Percentiles rank a stretch among this genome's conserved stretches.
Conservation (phyloP, 2,329 filamentous ascomycete genomes). For the Balansia obtecta region DNA sequence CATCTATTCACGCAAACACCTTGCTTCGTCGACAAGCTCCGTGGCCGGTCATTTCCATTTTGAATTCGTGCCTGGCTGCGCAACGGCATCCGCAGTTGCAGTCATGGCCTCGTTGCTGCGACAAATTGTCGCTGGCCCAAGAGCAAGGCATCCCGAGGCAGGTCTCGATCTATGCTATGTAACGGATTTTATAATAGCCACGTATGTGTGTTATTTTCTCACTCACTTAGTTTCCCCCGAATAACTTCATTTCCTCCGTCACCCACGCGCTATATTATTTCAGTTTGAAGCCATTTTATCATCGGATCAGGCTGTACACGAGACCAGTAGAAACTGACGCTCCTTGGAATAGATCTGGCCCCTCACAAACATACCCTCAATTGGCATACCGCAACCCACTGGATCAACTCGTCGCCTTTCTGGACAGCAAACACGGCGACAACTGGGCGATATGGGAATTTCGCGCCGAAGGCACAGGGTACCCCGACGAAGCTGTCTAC, state of each 20-base stretch:
- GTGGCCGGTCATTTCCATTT: no score
- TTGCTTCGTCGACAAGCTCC: no score
- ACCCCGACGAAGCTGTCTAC: conserved; percentile 83
- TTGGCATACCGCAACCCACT: conserved; percentile 90
- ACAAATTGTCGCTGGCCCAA: conserved; percentile 82
- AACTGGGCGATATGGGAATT: conserved; percentile 98
- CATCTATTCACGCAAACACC: no score
- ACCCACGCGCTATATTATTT: neutral
- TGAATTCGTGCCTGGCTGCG: no score
- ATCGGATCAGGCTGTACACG: neutral
- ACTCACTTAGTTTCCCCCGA: neutral
- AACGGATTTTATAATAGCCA: conserved; percentile 61
- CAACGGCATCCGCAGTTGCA: neutral
- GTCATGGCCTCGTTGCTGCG: conserved; percentile 66
- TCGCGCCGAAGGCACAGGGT: conserved; percentile 88
- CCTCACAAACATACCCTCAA: conserved; percentile 78
- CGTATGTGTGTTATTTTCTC: conserved; percentile 26
- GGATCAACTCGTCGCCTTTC: conserved; percentile 72
- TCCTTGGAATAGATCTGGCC: conserved; percentile 57
- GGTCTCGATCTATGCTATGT: conserved; percentile 94
- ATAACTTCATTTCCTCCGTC: neutral
- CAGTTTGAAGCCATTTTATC: neutral
- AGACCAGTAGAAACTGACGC: neutral
- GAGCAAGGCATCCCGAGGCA: conserved; percentile 72
- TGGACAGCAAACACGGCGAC: conserved; percentile 70